Evolutionary conservation across 805 yeast species (phyloP), one percentile per base, ranked within the genome.

Genomic region (Scheffersomyces coipomensis): DNA sequence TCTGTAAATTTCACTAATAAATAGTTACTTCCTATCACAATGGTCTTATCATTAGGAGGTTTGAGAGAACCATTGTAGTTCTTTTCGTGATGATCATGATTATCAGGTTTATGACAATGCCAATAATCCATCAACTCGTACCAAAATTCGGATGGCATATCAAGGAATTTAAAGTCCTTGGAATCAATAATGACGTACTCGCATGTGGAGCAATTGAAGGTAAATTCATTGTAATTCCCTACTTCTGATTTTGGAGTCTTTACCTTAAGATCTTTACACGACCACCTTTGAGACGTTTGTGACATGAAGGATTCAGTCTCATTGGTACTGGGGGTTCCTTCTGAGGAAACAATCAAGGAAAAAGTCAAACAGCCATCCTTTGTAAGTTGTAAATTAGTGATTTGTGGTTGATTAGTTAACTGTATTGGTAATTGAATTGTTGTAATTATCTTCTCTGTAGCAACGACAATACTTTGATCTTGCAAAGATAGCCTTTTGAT

Each of bases 111-210:
- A 55, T 91, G 97, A 56, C 99, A 91, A 58, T 91, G 97, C 99
- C 99, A 91, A 48, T 85, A 85, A 42, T 91, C 98, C 95, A 91
- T 85, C 75, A 93, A 66, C 56, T 91, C 99, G 11, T 84, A 79
- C 99, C 99, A 91, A 35, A 79, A 68, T 53, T 89, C 97, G 1
- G 95, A 85, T 0, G 99, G 99, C 81, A 91, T 77, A 27, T 86
- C 86, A 38, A 62, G 53, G 33, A 79, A 62, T 11, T 54, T 59
- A 13, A 69, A 54, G 0, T 55, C 35, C 0, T 30, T n/a, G 0
- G 76, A 66, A 36, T 60, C 54, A 2, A 72, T 40, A 1, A 73
- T 16, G 0, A 17, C 26, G 0, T n/a, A 1, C 1, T 45, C 42
- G 43, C 81, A 76, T 0, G 42, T 2, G 0, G 18, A 16, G 43